phyloP scores from a whole-genome alignment of 352 stramenopile genomes.

The Phytophthora foliorum region DNA sequence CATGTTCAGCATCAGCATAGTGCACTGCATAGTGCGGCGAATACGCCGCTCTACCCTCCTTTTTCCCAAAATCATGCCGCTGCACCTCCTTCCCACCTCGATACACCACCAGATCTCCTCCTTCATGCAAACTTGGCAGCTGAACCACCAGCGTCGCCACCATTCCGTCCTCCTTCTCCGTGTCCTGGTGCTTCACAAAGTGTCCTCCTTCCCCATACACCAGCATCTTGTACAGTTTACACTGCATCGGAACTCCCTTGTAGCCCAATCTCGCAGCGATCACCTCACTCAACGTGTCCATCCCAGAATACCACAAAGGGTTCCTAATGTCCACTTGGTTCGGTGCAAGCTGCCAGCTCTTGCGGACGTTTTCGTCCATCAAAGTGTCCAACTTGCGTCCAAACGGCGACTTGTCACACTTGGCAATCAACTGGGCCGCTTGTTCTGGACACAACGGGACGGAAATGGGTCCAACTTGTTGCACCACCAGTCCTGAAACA shows the following conservation, averaged over 20 bases:
- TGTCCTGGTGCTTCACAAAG: constrained; percentile 50
- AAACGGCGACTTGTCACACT: constrained; percentile 7
- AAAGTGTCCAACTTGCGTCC: not conserved
- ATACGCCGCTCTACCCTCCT: no score
- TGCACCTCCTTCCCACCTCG: constrained; percentile 4
- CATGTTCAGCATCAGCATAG: no score
- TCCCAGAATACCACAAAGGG: constrained; percentile 10
- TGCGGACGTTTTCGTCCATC: constrained; percentile 13
- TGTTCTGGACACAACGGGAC: not conserved
- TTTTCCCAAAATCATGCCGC: constrained; percentile 37
- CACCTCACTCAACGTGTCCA: constrained; percentile 6
- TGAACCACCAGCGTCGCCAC: constrained; percentile 58
- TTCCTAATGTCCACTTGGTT: constrained; percentile 12
- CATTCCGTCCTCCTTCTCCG: constrained; percentile 65
- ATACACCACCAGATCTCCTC: constrained; percentile 38
- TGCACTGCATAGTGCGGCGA: no score
- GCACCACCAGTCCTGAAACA: not conserved
- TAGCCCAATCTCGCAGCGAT: not conserved
- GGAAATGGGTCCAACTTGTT: not conserved
- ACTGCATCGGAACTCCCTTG: not conserved
- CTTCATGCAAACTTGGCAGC: constrained; percentile 34
- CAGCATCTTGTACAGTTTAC: not conserved
- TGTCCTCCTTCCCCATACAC: not conserved
- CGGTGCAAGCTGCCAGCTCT: not conserved
- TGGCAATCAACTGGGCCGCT: constrained; percentile 3